Base-by-base conservation (phyloP, 345 rosid genomes). In the Lepidium aucheri region DNA sequence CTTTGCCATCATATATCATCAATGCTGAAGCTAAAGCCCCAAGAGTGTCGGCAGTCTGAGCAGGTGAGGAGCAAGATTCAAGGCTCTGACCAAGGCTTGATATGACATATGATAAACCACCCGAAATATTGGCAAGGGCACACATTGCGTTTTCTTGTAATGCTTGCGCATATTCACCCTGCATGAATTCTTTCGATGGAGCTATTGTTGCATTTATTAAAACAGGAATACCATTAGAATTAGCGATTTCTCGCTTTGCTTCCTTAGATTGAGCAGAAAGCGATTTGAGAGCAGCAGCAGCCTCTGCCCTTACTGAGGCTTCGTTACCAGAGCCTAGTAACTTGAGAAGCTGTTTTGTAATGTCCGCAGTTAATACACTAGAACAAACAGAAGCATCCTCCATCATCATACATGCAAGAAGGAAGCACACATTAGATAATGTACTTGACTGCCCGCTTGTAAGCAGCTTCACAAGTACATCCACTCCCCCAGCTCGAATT, bases 21-120 rank as follows among this genome's bases (percentile, higher is more conserved):
- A 95, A 81, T 50, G 97, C 99, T n/a, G 99, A 91, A 80, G 99
- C 99, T 70, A 95, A 79, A 53, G 99, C 99, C 68, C 99, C 99
- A 43, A 95, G 81, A 7, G 98, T 95, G 71, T 95, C 99, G 16
- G 98, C 97, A 64, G 86, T 84, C 77, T 91, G 99, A 55, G 90
- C 94, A 49, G 97, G 85, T 9, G 98, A 89, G 73, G 96, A 83
- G 71, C 99, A 95, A 13, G 99, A 91, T 71, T 91, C 97, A 69
- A 95, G 96, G 83, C 99, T 95, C 75, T 95, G 98, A 72, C 98
- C 99, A 73, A 95, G 96, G 80, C 99, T 95, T 44, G 99, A 81
- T 70, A 95, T 91, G 67, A 95, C 99, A 79, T 77, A 89, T 11
- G 99, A 89, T 74, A 95, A 82, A 68, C 99, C 99, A 76, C 99